Conservation (phyloP, 371 early-diverging fungal genomes). For the Apophysomyces trapeziformis region DNA sequence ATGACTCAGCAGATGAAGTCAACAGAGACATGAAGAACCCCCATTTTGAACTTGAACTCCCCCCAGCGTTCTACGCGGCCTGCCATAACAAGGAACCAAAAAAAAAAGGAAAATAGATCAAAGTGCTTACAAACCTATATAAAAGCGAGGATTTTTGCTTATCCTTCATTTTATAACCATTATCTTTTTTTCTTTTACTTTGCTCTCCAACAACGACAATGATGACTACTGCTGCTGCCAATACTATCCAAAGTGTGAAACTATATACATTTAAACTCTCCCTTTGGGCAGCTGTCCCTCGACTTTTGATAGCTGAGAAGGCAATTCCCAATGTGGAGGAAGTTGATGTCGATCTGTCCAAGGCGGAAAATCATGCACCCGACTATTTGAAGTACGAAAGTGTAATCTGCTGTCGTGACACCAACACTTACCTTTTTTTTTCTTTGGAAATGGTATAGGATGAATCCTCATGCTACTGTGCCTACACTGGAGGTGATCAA, state of each 20-base stretch:
- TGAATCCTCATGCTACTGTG: constrained; percentile 41
- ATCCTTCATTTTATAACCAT: too few relatives aligned
- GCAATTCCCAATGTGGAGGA: constrained; percentile 27
- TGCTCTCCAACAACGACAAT: not conserved
- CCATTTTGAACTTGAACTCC: too few relatives aligned
- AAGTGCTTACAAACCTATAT: too few relatives aligned
- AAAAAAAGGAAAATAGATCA: too few relatives aligned
- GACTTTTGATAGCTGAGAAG: constrained; percentile 34
- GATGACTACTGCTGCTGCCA: not conserved
- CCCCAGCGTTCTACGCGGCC: too few relatives aligned
- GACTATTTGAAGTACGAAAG: constrained; percentile 25
- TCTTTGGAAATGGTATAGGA: not conserved
- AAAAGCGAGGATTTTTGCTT: too few relatives aligned
- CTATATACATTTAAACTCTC: constrained; percentile 42
- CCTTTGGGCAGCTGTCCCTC: constrained; percentile 39
- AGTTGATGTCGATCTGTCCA: constrained; percentile 37
- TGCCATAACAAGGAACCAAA: too few relatives aligned
- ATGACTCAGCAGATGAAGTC: too few relatives aligned
- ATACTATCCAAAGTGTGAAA: not conserved
- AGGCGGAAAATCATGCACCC: constrained; percentile 43
- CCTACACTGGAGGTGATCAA: constrained; percentile 33
- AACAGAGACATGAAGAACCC: too few relatives aligned
- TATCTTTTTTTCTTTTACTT: not conserved
- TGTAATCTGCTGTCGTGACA: not conserved
- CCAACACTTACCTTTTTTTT: not conserved